Conservation (phyloP, 2,329 filamentous ascomycete species). For the Acarospora socialis region DNA sequence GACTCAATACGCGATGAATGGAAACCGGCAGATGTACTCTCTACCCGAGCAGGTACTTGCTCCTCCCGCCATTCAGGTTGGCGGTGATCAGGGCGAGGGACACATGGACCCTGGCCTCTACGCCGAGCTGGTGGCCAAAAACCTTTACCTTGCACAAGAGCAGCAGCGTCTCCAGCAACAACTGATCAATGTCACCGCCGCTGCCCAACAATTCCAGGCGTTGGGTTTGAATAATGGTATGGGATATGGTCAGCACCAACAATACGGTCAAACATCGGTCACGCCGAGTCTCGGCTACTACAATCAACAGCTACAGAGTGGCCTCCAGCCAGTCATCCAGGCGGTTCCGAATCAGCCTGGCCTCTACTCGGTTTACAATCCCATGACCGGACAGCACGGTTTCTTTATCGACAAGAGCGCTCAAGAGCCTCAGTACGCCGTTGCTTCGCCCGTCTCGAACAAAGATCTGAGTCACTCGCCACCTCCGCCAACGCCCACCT, state of each 20-base stretch:
- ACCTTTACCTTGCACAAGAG: conserved; percentile 83
- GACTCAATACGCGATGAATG: conserved; percentile 19
- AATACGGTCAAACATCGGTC: conserved; percentile 37
- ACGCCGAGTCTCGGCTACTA: conserved; percentile 44
- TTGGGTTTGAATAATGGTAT: conserved; percentile 47
- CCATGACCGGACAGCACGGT: conserved; percentile 67
- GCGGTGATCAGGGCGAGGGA: conserved; percentile 50
- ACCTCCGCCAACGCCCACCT: conserved; percentile 43
- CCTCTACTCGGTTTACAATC: conserved; percentile 72
- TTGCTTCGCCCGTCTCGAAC: conserved; percentile 14
- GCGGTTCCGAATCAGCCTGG: conserved; percentile 56
- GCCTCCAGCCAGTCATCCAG: conserved; percentile 49
- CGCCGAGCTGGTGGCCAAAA: conserved; percentile 78
- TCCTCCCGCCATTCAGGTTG: conserved; percentile 64
- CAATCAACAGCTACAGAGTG: conserved; percentile 51
- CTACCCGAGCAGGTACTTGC: conserved; percentile 75
- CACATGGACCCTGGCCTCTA: conserved; percentile 76
- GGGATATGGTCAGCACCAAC: conserved; percentile 26
- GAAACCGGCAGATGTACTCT: conserved; percentile 47
- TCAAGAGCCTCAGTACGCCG: conserved; percentile 30
- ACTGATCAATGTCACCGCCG: conserved; percentile 67
- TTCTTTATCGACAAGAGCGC: conserved; percentile 61
- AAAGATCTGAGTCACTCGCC: conserved; percentile 31
- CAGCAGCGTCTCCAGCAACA: conserved; percentile 93
- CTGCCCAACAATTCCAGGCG: conserved; percentile 68